A percentile compares a stretch with the other conserved stretches of the same genome.
Conservation (phyloP, 1,284 basidiomycete species). For the Ustilago trichophora region DNA sequence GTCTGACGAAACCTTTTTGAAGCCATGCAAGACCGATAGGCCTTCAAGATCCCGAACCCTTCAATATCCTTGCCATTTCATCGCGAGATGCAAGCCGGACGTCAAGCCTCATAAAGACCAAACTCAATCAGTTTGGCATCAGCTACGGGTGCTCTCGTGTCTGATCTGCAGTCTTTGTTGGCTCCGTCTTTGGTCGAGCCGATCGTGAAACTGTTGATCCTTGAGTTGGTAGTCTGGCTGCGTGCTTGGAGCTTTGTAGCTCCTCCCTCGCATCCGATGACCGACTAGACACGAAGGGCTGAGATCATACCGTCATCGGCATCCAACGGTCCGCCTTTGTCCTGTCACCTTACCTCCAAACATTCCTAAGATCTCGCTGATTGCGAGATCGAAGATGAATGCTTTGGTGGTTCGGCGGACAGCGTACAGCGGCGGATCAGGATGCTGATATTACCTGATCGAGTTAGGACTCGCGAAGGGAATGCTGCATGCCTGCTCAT, state of each 20-base stretch:
- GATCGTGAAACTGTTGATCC: slow-evolving; percentile 9
- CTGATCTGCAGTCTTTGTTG: slow-evolving; percentile 12
- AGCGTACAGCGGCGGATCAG: slow-evolving; percentile 4
- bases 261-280: too few species aligned
- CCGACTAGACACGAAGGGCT: slow-evolving; percentile 43
- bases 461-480: slow-evolving; percentile 67
- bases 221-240: slow-evolving; percentile 3
- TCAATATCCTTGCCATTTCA: background rate
- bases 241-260: too few species aligned
- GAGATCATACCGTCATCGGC: slow-evolving; percentile 59
- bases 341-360: too few species aligned
- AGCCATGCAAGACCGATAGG: too few species aligned
- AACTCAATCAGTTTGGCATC: slow-evolving; percentile 51
- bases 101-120: slow-evolving; percentile 38
- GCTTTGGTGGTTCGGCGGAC: too few species aligned
- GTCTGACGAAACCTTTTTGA: too few species aligned
- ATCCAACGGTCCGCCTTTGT: slow-evolving; percentile 9
- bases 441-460: slow-evolving; percentile 63
- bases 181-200: background rate
- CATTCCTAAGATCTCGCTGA: too few species aligned
- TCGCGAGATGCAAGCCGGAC: slow-evolving; percentile 22
- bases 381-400: too few species aligned
- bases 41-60: too few species aligned
- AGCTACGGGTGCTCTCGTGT: slow-evolving; percentile 63
- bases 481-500: slow-evolving; percentile 56